A percentile compares a stretch with the other conserved stretches of the same genome.
phyloP scores from a whole-genome alignment of 176 grass and related monocot genomes.

The Eremochloa ophiuroides region DNA sequence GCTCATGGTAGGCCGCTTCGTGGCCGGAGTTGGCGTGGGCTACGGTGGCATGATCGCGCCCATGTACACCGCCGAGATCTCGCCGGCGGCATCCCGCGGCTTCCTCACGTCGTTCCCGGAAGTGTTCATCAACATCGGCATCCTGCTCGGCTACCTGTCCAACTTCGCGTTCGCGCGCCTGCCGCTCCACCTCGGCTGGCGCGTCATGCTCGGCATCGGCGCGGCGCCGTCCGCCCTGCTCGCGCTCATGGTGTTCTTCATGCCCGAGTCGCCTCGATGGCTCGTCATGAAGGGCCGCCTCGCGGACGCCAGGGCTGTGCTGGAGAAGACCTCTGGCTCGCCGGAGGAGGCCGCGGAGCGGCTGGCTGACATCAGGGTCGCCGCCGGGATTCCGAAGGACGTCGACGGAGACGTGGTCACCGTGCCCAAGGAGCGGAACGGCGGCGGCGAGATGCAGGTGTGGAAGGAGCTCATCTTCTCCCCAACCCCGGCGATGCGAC shows the following conservation, averaged over 20 bases:
- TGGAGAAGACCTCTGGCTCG: slow-evolving; percentile 54
- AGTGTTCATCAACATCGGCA: slow-evolving; percentile 82
- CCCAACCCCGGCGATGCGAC: slow-evolving; percentile 45
- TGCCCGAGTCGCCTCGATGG: slow-evolving; percentile 86
- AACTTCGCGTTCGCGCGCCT: slow-evolving; percentile 65
- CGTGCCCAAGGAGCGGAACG: slow-evolving; percentile 16
- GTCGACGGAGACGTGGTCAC: slow-evolving; percentile 56
- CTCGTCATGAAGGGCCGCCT: slow-evolving; percentile 71
- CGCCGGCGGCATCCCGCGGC: slow-evolving; percentile 61
- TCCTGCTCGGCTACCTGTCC: slow-evolving; percentile 78
- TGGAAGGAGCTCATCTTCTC: slow-evolving; percentile 65
- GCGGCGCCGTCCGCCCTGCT: slow-evolving; percentile 59
- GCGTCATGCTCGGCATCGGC: slow-evolving; percentile 76
- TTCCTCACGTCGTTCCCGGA: slow-evolving; percentile 84
- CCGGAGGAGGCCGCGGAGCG: slow-evolving; percentile 53
- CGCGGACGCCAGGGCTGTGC: slow-evolving; percentile 52
- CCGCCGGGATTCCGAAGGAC: slow-evolving; percentile 49
- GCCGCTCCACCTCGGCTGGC: slow-evolving; percentile 43
- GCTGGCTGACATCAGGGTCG: slow-evolving; percentile 60
- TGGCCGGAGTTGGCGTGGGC: slow-evolving; percentile 72
- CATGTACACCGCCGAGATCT: slow-evolving; percentile 75
- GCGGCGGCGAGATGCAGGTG: slow-evolving; percentile 32
- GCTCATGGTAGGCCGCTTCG: slow-evolving; percentile 77
- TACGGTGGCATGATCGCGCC: slow-evolving; percentile 83
- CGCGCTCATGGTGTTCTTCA: slow-evolving; percentile 46